Evolutionary conservation across 2,329 filamentous ascomycete species (phyloP).

Genomic region (Xylariales sp.): DNA sequence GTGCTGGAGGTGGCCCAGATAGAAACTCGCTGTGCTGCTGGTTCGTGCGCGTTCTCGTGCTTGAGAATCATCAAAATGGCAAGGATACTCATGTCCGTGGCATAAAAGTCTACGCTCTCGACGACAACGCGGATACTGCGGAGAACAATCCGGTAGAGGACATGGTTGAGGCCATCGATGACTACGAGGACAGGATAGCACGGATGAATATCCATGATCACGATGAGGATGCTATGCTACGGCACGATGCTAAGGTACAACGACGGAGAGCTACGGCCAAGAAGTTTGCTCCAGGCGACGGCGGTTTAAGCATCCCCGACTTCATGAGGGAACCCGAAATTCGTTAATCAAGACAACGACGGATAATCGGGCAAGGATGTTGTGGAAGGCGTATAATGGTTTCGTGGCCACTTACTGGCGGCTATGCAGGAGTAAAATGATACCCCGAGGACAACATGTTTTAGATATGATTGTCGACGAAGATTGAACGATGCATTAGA

Average conservation of each 20-base stretch:
- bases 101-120: conserved; percentile 74
- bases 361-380: background rate
- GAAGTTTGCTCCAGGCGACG: conserved; percentile 27
- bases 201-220: conserved; percentile 25
- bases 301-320: conserved; percentile 30
- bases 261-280: conserved; percentile 23
- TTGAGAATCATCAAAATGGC: conserved; percentile 98
- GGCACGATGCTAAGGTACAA: conserved; percentile 26
- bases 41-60: conserved; percentile 82
- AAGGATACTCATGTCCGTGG: conserved; percentile 98
- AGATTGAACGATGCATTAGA: too few species aligned
- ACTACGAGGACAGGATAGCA: conserved; percentile 22
- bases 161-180: conserved; percentile 27
- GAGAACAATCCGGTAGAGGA: conserved; percentile 32
- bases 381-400: background rate
- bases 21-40: conserved; percentile 79
- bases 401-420: background rate
- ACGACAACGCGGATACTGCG: conserved; percentile 37
- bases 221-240: conserved; percentile 27
- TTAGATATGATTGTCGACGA: too few species aligned
- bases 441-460: too few species aligned
- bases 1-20: conserved; percentile 54
- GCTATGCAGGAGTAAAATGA: too few species aligned
- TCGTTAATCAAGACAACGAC: conserved; percentile 21
- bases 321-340: conserved; percentile 39